Base-by-base conservation (phyloP, 2,329 filamentous ascomycete species). In the Ceratocystis smalleyi region DNA sequence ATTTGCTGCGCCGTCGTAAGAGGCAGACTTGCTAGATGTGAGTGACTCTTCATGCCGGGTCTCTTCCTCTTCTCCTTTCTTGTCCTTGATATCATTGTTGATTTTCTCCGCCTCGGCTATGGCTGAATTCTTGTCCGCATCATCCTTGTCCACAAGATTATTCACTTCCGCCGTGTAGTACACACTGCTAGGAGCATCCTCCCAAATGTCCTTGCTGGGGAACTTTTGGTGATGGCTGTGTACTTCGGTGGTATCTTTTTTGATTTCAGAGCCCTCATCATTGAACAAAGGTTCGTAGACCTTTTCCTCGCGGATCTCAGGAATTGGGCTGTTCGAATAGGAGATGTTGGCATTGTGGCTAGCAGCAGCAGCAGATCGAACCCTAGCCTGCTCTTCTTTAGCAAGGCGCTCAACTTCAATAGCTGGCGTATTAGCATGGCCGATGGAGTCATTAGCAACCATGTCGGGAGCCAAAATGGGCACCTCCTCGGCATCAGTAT, bases 261-360 rank as follows among this genome's bases (percentile, higher is more conserved):
- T 81, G 2, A 81, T 80, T 17, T 91, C 43, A 4, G 51, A 61
- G 43, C 19, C 65, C 43, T 67, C 88, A 65, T 94, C 91, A 0
- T 89, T 86, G 74, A 99, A 99, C 2, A 99, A 77, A 1, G 94
- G 94, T 73, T 97, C 92, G 71, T 97, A 97, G 73, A 97, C 91
- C 70, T 91, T 87, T 4, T 95, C 88, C 70, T 95, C 87, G 70
- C 95, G 90, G 5, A 95, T 88, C 70, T 95, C 87, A 70, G 95
- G 90, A 7, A 2, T 87, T 91, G 54, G 83, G 75, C 71, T 76
- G 75, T 73, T 86, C 17, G 80, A 77, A 5, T 79, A 30, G 24
- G 49, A 15, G 8, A 5, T 54, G 6, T 75, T 57, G 40, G 78
- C 75, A n/a, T 84, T 81, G 68, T 83, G 77, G 71, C 86, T 86